Evolutionary conservation across 2,329 filamentous ascomycete genomes (phyloP).

Genomic region (Conoideocrella luteorostrata): DNA sequence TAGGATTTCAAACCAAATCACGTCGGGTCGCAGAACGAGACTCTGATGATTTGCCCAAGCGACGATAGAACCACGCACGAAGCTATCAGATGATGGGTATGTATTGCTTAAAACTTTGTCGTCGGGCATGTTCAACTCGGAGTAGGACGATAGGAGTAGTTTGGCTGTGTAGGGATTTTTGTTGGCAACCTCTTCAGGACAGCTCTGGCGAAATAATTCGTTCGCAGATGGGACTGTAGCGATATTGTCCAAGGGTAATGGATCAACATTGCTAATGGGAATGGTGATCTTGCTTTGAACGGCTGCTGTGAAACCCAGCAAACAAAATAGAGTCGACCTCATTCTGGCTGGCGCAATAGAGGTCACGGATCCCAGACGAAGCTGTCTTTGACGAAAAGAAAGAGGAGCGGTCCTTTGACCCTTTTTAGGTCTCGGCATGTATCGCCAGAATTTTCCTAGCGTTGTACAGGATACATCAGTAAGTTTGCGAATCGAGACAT

Average conservation of each 20-base stretch:
- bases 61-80: slow-evolving; percentile 38
- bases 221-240: slow-evolving; percentile 19
- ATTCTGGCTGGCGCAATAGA: slow-evolving; percentile 1
- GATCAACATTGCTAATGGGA: slow-evolving; percentile 19
- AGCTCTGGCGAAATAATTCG: slow-evolving; percentile 25
- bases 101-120: slow-evolving; percentile 14
- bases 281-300: slow-evolving; percentile 15
- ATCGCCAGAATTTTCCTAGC: too few species aligned
- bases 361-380: background rate
- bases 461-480: too few species aligned
- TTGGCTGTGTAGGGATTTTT: slow-evolving; percentile 16
- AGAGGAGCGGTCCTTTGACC: slow-evolving; percentile 2
- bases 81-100: slow-evolving; percentile 29
- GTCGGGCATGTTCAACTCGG: slow-evolving; percentile 12
- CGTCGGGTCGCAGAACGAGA: slow-evolving; percentile 44
- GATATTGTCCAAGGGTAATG: slow-evolving; percentile 17
- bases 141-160: slow-evolving; percentile 24
- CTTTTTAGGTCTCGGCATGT: too few species aligned
- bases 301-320: slow-evolving; percentile 8
- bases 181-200: slow-evolving; percentile 24
- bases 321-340: background rate
- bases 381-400: background rate
- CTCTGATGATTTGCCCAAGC: slow-evolving; percentile 46
- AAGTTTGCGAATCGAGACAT: too few species aligned
- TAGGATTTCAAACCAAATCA: slow-evolving; percentile 50